These are phyloP conservation scores for Solanum neorickii DNA, from an alignment of 257 asterid genomes.

Conservation along the genomic window DNA sequence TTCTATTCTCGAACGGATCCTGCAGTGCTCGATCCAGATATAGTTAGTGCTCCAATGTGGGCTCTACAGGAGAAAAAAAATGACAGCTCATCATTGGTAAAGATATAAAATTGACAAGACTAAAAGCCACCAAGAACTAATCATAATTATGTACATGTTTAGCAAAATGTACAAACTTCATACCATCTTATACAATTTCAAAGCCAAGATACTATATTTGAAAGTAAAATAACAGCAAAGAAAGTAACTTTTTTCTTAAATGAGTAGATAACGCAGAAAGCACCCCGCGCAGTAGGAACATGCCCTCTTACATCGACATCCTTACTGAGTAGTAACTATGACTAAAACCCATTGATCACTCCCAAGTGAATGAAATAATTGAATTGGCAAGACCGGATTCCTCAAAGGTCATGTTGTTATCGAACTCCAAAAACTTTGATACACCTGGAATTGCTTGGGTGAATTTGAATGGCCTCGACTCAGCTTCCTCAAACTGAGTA, in stretches of 20 bases:
- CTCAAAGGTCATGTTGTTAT: slow-evolving; percentile 37
- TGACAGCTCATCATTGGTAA: neutral
- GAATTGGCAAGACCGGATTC: slow-evolving; percentile 81
- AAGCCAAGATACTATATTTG: neutral
- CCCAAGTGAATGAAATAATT: slow-evolving; percentile 78
- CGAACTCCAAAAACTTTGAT: slow-evolving; percentile 37
- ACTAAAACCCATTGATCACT: slow-evolving; percentile 12
- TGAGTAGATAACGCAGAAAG: neutral
- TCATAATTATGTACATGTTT: neutral
- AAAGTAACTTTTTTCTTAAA: neutral
- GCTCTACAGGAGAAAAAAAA: no score
- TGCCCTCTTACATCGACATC: neutral
- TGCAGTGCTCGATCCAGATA: no score
- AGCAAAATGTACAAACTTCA: neutral
- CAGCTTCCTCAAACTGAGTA: slow-evolving; percentile 61
- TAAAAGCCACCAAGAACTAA: neutral
- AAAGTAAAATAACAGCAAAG: neutral
- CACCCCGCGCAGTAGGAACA: neutral
- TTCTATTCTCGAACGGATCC: no score
- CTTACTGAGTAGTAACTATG: neutral
- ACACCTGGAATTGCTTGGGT: slow-evolving; percentile 79
- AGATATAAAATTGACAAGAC: neutral
- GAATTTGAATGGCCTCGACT: slow-evolving; percentile 40
- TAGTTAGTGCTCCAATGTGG: no score
- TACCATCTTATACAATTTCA: neutral